Conservation (phyloP, 2,329 filamentous ascomycete species). For the Grosmannia serpens region DNA sequence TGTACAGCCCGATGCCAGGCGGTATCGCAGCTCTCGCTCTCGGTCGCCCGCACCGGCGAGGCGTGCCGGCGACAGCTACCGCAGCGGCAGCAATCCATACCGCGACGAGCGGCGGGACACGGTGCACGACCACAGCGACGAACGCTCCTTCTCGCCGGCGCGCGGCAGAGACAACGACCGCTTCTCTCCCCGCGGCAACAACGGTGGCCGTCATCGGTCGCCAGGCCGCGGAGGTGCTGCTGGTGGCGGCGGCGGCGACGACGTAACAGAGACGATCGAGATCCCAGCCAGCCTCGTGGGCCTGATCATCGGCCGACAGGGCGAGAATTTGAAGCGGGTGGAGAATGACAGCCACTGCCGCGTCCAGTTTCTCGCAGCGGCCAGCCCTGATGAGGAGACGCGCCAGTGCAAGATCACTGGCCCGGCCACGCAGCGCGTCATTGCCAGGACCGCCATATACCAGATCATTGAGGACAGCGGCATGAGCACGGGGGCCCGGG, state of each 20-base stretch:
- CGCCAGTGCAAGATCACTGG: conserved; percentile 83
- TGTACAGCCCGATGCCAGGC: conserved; percentile 27
- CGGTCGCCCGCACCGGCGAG: conserved; percentile 53
- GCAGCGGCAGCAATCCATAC: conserved; percentile 38
- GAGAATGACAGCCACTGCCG: conserved; percentile 72
- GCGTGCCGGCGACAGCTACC: conserved; percentile 48
- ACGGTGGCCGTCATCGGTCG: conserved; percentile 23
- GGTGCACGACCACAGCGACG: conserved; percentile 29
- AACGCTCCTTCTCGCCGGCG: conserved; percentile 18
- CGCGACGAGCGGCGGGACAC: conserved; percentile 41
- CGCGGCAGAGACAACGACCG: conserved; percentile 28
- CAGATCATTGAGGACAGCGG: conserved; percentile 81
- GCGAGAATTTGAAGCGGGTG: conserved; percentile 77
- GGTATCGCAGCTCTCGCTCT: conserved; percentile 57
- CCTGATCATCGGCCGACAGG: conserved; percentile 80
- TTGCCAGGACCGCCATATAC: conserved; percentile 74
- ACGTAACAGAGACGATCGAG: conserved; percentile 69
- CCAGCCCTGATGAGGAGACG: conserved; percentile 57
- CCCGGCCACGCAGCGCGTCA: conserved; percentile 55
- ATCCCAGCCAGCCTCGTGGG: conserved; percentile 82
- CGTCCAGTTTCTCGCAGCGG: conserved; percentile 76
- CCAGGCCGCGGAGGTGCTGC: neutral
- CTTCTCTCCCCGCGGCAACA: conserved; percentile 46
- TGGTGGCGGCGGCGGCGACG: conserved; percentile 29
- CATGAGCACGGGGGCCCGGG: conserved; percentile 32